Evolutionary conservation across 2,329 filamentous ascomycete species (phyloP).

Genomic region (Exophiala oligosperma): DNA sequence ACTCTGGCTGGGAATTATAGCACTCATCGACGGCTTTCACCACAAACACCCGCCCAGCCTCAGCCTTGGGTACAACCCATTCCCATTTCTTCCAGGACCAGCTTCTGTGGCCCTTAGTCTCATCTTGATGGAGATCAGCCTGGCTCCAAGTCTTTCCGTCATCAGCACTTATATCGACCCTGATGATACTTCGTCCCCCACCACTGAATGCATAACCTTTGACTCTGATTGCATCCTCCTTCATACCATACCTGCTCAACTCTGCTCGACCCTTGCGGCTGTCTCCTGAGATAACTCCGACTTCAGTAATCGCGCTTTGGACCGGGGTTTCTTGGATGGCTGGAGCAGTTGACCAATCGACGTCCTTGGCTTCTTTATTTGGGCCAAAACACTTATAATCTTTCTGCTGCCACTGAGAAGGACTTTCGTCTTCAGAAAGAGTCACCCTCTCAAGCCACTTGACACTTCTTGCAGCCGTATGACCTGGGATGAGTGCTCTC

Average conservation of each 20-base stretch:
- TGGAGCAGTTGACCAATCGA: constrained; percentile 63
- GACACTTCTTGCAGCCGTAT: constrained; percentile 63
- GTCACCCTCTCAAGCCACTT: constrained; percentile 69
- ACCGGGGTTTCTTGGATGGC: constrained; percentile 69
- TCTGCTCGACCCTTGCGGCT: constrained; percentile 2
- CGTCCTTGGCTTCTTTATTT: constrained; percentile 53
- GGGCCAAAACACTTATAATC: constrained; percentile 71
- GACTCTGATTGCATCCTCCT: constrained; percentile 36
- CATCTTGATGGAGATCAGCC: constrained; percentile 58
- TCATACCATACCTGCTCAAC: constrained; percentile 22
- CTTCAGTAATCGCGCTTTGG: constrained; percentile 62
- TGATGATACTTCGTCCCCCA: constrained; percentile 63
- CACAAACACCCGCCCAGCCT: constrained; percentile 55
- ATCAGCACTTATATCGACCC: constrained; percentile 68
- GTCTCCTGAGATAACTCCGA: constrained; percentile 16
- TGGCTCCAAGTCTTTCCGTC: constrained; percentile 65
- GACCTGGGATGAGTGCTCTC: constrained; percentile 62
- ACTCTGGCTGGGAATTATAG: constrained; percentile 67
- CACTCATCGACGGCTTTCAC: constrained; percentile 67
- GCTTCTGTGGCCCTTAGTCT: constrained; percentile 47
- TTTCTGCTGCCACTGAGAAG: constrained; percentile 64
- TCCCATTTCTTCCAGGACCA: constrained; percentile 68
- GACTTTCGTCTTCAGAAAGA: constrained; percentile 65
- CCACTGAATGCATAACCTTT: constrained; percentile 69
- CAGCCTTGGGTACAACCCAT: constrained; percentile 45